Evolutionary conservation across 164 flowering plant genomes (phyloP).

Genomic region (Nymphaea thermarum): DNA sequence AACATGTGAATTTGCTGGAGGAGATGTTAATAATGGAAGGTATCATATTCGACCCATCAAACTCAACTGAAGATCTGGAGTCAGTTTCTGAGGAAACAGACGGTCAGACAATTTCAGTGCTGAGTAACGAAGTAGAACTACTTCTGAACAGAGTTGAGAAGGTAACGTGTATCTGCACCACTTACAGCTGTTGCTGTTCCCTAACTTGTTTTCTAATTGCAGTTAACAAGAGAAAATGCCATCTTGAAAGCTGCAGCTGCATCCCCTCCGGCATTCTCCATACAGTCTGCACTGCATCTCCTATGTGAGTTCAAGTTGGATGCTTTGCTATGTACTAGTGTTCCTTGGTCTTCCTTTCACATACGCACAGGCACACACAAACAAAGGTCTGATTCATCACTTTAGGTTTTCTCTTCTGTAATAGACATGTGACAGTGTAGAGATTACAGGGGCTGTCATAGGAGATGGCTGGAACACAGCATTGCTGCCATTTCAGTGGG

Average conservation of each 20-base stretch:
- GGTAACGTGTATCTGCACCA: constrained; percentile 22
- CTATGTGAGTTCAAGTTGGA: not conserved
- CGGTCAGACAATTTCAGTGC: constrained; percentile 25
- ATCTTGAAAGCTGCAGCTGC: not conserved
- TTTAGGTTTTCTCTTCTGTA: too few relatives aligned
- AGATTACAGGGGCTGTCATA: too few relatives aligned
- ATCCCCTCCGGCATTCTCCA: not conserved
- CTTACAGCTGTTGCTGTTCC: too few relatives aligned
- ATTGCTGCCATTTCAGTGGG: too few relatives aligned
- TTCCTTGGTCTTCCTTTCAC: not conserved
- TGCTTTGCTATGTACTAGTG: not conserved
- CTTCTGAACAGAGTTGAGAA: constrained; percentile 23
- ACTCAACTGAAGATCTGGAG: constrained; percentile 32
- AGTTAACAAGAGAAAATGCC: not conserved
- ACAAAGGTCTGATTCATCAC: not conserved
- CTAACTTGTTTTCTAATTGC: not conserved
- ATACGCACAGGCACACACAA: not conserved
- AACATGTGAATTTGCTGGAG: constrained; percentile 51
- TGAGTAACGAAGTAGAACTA: constrained; percentile 41
- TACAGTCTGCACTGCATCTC: not conserved
- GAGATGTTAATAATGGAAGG: constrained; percentile 50
- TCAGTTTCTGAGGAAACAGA: constrained; percentile 33
- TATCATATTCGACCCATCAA: constrained; percentile 27
- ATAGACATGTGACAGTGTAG: too few relatives aligned
- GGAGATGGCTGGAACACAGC: too few relatives aligned